Base-by-base conservation (phyloP, 306 rosid species). In the Trifolium fragiferum region DNA sequence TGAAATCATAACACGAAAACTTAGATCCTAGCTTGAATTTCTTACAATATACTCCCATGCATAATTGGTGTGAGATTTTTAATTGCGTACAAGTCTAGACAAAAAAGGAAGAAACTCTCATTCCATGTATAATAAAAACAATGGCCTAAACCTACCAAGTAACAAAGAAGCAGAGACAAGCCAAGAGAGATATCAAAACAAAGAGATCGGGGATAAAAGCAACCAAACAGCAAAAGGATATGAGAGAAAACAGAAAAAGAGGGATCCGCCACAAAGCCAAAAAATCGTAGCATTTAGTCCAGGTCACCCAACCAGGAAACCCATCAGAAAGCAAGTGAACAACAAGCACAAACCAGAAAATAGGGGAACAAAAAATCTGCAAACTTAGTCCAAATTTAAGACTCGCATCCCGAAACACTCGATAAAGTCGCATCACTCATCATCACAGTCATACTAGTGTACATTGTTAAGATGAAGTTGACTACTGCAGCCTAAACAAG, bases 291-390 rank as follows among this genome's bases (percentile, higher is more conserved):
- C 68, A 67, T 40, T 65, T 19, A 40, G 57, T 23, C 13, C 43
- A 25, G 35, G 65, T 37, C 46, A 53, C 60, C 35, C 65, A 41
- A 75, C 78, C 41, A 37, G 18, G 43, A 50, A 35, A 65, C 64
- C 63, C 64, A 49, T 33, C 27, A 75, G 9, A 27, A 27, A 51
- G 66, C 72, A 50, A 7, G 11, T 46, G 49, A 64, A 37, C 79
- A 64, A 37, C 72, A 75, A n/a, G 18, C 43, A 49, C 25, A 16
- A 25, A 16, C 30, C 58, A 40, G 1, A 75, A 66, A 75, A 65
- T 53, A 51, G 73, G 44, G 49, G 55, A 38, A 75, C 54, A 12
- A 46, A 65, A 63, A 75, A 65, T 51, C 33, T 9, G 23, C 55
- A 66, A 50, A 37, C 16, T 21, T 3, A 1, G 15, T n/a, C 66